Evolutionary conservation across 2,329 filamentous ascomycete genomes (phyloP).

Genomic region (Epicoccum nigrum): DNA sequence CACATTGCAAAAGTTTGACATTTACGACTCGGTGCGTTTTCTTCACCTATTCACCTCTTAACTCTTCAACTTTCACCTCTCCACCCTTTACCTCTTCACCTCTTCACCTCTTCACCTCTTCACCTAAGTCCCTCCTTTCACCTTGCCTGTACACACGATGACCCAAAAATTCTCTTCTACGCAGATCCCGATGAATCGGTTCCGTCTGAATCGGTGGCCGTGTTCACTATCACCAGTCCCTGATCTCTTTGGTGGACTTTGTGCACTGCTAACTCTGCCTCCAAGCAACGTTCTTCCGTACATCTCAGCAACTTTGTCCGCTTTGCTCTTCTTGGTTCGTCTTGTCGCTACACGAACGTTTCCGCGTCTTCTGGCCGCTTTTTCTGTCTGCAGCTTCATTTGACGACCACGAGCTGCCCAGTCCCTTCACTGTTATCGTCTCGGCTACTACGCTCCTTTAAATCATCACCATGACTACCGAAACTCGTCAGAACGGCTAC

Average conservation of each 20-base stretch:
- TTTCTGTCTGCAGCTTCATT: constrained; percentile 10
- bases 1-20: constrained; percentile 50
- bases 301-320: constrained; percentile 37
- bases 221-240: constrained; percentile 32
- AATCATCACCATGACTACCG: constrained; percentile 34
- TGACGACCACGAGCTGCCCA: constrained; percentile 3
- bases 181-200: constrained; percentile 4
- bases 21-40: constrained; percentile 47
- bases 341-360: constrained; percentile 16
- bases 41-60: constrained; percentile 13
- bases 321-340: constrained; percentile 23
- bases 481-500: constrained; percentile 42
- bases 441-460: constrained; percentile 1
- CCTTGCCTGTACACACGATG: constrained; percentile 11
- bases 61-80: constrained; percentile 2
- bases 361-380: constrained; percentile 14
- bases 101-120: too few species aligned
- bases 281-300: constrained; percentile 41
- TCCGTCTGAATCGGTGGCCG: constrained; percentile 7
- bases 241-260: constrained; percentile 15
- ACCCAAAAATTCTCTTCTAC: too few species aligned
- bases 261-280: constrained; percentile 20
- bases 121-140: constrained; percentile 7
- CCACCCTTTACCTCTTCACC: constrained; percentile 13
- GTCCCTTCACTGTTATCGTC: constrained; percentile 1